phyloP scores from a whole-genome alignment of 169 alveolate genomes.

The Plasmodium relictum region DNA sequence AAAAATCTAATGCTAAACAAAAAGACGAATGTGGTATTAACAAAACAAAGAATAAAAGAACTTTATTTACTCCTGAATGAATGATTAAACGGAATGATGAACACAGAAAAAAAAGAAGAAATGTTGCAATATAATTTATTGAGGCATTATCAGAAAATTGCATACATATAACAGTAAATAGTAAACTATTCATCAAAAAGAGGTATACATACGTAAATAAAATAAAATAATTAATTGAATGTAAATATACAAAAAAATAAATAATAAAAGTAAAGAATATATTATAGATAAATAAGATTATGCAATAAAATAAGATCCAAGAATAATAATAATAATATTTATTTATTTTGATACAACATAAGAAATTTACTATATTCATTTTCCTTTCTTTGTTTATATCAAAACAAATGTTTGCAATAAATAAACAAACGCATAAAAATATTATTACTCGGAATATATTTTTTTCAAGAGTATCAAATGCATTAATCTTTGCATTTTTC shows the following conservation, averaged over 20 bases:
- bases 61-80: constrained; percentile 24
- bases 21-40: constrained; percentile 59
- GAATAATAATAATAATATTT: constrained; percentile 68
- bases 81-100: constrained; percentile 71
- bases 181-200: constrained; percentile 48
- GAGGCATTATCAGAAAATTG: constrained; percentile 49
- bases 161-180: constrained; percentile 63
- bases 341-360: constrained; percentile 60
- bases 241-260: constrained; percentile 24
- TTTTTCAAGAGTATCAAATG: constrained; percentile 63
- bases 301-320: constrained; percentile 51
- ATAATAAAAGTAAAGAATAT: constrained; percentile 29
- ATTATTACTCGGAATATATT: constrained; percentile 50
- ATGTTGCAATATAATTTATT: constrained; percentile 63
- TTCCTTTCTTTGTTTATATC: constrained; percentile 68
- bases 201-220: constrained; percentile 17
- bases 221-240: constrained; percentile 36
- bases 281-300: constrained; percentile 51
- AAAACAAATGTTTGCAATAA: constrained; percentile 43
- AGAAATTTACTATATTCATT: constrained; percentile 43
- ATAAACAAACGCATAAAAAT: constrained; percentile 57
- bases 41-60: constrained; percentile 15
- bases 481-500: constrained; percentile 45
- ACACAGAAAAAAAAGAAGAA: constrained; percentile 44
- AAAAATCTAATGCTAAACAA: constrained; percentile 62